phyloP scores from a whole-genome alignment of 2,329 filamentous ascomycete genomes.

The Aspergillaceae sp. region DNA sequence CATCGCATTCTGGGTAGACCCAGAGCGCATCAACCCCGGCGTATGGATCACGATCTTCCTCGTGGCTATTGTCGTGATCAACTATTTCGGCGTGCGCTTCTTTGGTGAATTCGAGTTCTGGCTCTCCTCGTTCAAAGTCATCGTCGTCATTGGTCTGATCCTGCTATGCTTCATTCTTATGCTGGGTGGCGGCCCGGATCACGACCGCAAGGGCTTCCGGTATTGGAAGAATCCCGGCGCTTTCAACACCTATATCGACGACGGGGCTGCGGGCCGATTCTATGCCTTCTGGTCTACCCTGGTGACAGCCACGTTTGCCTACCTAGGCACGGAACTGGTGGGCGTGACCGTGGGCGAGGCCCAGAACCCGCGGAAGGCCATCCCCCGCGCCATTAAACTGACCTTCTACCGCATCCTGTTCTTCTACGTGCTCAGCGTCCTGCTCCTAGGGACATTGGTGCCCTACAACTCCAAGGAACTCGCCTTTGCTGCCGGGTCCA shows the following conservation, averaged over 20 bases:
- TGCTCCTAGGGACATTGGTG: conserved; percentile 68
- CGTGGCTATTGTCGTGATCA: conserved; percentile 55
- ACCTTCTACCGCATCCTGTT: conserved; percentile 75
- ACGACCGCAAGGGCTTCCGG: conserved; percentile 55
- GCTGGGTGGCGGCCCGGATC: conserved; percentile 56
- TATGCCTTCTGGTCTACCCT: conserved; percentile 61
- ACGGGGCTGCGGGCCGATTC: conserved; percentile 46
- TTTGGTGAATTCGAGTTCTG: conserved; percentile 60
- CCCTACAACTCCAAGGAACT: conserved; percentile 59
- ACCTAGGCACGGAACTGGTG: conserved; percentile 66
- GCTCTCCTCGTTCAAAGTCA: conserved; percentile 57
- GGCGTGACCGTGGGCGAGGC: conserved; percentile 72
- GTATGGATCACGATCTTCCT: conserved; percentile 70
- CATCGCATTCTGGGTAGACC: conserved; percentile 65
- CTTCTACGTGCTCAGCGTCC: conserved; percentile 68
- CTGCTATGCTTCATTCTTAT: conserved; percentile 56
- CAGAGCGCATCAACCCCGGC: conserved; percentile 61
- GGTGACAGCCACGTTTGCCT: conserved; percentile 70
- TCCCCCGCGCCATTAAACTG: conserved; percentile 68
- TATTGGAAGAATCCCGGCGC: conserved; percentile 59
- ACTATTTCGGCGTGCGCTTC: conserved; percentile 61
- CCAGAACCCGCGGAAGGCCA: conserved; percentile 67
- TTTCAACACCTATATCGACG: conserved; percentile 42
- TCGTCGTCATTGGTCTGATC: conserved; percentile 59
- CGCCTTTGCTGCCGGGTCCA: conserved; percentile 36